Percentiles rank a stretch among this genome's conserved stretches.
Evolutionary conservation across 2,329 filamentous ascomycete species (phyloP).

Genomic region (Alternaria sp.): DNA sequence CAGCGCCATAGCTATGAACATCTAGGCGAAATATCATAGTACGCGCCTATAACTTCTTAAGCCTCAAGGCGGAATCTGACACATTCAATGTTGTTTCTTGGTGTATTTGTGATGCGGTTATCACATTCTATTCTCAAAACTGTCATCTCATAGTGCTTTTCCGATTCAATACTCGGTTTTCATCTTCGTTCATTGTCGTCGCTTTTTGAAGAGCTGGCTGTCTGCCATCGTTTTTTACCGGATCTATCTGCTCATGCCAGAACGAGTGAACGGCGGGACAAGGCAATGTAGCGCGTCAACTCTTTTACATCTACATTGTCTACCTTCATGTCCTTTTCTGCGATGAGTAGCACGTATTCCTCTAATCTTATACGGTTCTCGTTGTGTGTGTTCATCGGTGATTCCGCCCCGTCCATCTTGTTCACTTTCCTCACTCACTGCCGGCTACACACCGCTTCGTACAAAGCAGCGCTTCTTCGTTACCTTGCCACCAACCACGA

Average conservation of each 20-base stretch:
- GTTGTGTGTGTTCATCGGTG: background rate
- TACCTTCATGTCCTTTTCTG: background rate
- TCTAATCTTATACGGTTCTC: background rate
- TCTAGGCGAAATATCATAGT: background rate
- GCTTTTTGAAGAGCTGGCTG: background rate
- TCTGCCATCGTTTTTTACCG: background rate
- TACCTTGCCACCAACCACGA: background rate
- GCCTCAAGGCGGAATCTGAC: background rate
- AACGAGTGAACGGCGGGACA: background rate
- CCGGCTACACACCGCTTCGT: background rate
- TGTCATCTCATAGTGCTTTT: background rate
- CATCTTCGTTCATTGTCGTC: background rate
- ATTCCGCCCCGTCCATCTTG: background rate
- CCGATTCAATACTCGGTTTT: background rate
- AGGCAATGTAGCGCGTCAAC: background rate
- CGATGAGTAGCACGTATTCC: background rate
- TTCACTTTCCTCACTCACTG: slow-evolving; percentile 5
- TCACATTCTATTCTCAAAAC: background rate
- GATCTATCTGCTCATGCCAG: background rate
- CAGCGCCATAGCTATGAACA: background rate
- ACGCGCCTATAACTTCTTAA: background rate
- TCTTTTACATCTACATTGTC: background rate
- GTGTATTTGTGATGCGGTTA: background rate
- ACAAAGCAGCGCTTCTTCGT: background rate
- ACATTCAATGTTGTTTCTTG: background rate